Evolutionary conservation across 805 yeast genomes (phyloP).

Genomic region (Ogataea nitratoaversa): DNA sequence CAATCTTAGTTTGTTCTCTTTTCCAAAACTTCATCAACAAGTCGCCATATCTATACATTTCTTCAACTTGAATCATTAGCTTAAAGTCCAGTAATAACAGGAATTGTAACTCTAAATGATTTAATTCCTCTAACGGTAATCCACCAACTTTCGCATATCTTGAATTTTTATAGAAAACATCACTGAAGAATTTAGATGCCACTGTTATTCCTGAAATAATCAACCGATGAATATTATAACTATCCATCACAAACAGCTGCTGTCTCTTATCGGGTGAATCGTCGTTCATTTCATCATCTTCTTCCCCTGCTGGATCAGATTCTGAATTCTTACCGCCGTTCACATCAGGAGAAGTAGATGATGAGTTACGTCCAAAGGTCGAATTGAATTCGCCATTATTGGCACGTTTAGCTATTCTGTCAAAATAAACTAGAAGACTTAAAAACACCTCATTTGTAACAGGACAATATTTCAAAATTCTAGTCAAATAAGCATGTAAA

Average conservation of each 20-base stretch:
- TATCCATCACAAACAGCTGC: conserved; percentile 90
- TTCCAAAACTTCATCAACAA: conserved; percentile 80
- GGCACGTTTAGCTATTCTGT: conserved; percentile 83
- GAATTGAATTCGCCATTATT: conserved; percentile 41
- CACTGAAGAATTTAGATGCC: conserved; percentile 90
- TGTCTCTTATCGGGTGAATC: conserved; percentile 20
- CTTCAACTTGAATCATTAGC: conserved; percentile 83
- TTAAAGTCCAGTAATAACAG: conserved; percentile 79
- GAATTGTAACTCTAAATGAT: conserved; percentile 88
- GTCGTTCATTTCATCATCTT: conserved; percentile 19
- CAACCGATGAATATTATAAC: conserved; percentile 89
- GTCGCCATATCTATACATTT: conserved; percentile 86
- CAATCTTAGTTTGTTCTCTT: conserved; percentile 49
- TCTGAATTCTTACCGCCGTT: conserved; percentile 4
- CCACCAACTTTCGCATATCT: conserved; percentile 97
- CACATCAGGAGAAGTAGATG: not conserved
- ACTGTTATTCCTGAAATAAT: conserved; percentile 95
- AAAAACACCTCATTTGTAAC: conserved; percentile 96
- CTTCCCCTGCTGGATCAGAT: conserved; percentile 8
- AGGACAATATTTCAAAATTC: conserved; percentile 95
- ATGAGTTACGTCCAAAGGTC: conserved; percentile 11
- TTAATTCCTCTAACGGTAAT: conserved; percentile 85
- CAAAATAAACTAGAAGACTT: conserved; percentile 87
- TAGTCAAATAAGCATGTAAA: conserved; percentile 79
- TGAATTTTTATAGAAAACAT: conserved; percentile 89